Percentiles rank a stretch among this genome's conserved stretches.
Conservation (phyloP, 2,329 filamentous ascomycete genomes). For the Rutstroemia sydowiana region DNA sequence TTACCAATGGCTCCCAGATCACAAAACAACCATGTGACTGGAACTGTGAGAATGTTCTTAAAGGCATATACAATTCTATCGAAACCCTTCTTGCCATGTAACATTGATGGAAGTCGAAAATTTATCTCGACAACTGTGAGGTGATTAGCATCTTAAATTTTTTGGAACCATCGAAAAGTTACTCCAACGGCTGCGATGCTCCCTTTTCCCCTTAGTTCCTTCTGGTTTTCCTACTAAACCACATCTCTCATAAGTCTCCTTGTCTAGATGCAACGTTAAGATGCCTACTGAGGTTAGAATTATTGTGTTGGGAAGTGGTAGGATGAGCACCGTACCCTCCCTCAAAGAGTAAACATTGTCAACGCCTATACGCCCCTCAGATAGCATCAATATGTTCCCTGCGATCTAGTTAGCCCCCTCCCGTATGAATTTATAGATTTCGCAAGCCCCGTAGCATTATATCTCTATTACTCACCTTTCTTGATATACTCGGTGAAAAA, state of each 20-base stretch:
- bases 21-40: slow-evolving; percentile 71
- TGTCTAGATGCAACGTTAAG: slow-evolving; percentile 71
- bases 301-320: no score
- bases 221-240: slow-evolving; percentile 69
- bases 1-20: slow-evolving; percentile 47
- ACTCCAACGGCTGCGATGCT: slow-evolving; percentile 68
- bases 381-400: slow-evolving; percentile 80
- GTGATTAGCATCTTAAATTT: slow-evolving; percentile 24
- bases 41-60: slow-evolving; percentile 63
- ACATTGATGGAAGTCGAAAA: slow-evolving; percentile 66
- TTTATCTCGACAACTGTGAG: slow-evolving; percentile 66
- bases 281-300: slow-evolving; percentile 42
- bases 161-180: slow-evolving; percentile 26
- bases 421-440: background rate
- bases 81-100: slow-evolving; percentile 37
- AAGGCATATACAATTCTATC: slow-evolving; percentile 28
- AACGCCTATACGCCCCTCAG: slow-evolving; percentile 61
- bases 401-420: background rate
- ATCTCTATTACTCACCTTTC: slow-evolving; percentile 33
- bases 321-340: slow-evolving; percentile 45
- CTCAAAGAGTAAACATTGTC: slow-evolving; percentile 67
- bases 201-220: slow-evolving; percentile 49
- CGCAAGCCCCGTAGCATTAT: no score
- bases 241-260: slow-evolving; percentile 72
- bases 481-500: slow-evolving; percentile 88